phyloP scores from a whole-genome alignment of 257 asterid species.

The Ehretia macrophylla region DNA sequence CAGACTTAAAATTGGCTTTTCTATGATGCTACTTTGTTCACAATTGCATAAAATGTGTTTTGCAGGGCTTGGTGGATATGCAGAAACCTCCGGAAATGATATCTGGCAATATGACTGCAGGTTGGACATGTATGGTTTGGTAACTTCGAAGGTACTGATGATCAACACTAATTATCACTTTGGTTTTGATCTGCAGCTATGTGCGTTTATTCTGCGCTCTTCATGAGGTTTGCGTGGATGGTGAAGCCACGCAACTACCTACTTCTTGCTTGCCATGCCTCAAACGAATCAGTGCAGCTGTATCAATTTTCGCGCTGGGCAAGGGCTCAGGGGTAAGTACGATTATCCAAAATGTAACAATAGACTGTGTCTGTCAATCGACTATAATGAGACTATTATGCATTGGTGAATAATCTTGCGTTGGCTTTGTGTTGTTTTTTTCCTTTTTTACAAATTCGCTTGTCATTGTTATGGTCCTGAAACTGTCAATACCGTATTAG shows the following conservation, averaged over 20 bases:
- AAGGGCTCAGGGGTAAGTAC: conserved; percentile 77
- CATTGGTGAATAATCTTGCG: background rate
- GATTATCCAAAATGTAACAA: too few relatives aligned
- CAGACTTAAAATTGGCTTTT: background rate
- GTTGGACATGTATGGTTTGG: conserved; percentile 22
- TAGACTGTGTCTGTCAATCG: background rate
- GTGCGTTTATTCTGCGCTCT: conserved; percentile 86
- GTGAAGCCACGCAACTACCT: conserved; percentile 93
- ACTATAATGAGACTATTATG: background rate
- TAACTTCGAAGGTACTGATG: background rate
- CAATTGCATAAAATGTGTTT: background rate
- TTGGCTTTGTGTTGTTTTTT: too few relatives aligned
- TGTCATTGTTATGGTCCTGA: too few relatives aligned
- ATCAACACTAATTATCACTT: conserved; percentile 4
- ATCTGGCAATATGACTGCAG: conserved; percentile 92
- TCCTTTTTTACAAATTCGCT: too few relatives aligned
- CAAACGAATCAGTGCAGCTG: conserved; percentile 83
- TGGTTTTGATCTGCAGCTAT: conserved; percentile 47
- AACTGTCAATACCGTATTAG: too few relatives aligned
- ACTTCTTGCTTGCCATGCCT: conserved; percentile 85
- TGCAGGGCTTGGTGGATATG: conserved; percentile 83
- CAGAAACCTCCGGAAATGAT: conserved; percentile 94
- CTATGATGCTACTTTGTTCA: background rate
- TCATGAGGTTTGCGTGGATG: conserved; percentile 99
- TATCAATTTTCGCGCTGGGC: conserved; percentile 92